Base-by-base conservation (phyloP, 495 filamentous ascomycete genomes). In the Lophium mytilinum region DNA sequence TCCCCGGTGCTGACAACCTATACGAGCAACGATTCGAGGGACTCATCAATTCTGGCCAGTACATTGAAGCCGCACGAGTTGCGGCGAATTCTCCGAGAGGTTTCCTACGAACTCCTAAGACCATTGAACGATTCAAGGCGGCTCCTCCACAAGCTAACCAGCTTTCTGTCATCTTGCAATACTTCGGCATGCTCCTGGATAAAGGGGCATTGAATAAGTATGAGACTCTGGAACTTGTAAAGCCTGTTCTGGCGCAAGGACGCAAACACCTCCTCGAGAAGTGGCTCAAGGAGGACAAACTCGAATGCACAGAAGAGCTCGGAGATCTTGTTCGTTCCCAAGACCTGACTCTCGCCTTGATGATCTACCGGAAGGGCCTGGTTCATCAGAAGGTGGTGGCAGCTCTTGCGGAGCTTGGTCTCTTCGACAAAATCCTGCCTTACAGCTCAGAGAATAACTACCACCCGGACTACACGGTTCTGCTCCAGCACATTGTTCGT, bases 261-360 rank as follows among this genome's bases (percentile, higher is more conserved):
- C 83, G 93, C 47, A 97, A 97, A 76, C 89, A 96, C 68, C 75
- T 99, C 45, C 77, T 99, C 19, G 92, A 97, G 72, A 99, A 99
- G 70, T 99, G 93, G 93, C 78, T 96, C 71, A 83, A 83, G 60
- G 93, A 97, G 73, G 86, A 89, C 67, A 99, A 99, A 75, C 78
- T 99, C 15, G 87, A 93, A 69, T 88, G 85, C 72, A 96, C 93
- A 0, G 93, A 99, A 71, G 87, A 96, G 66, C 81, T 99, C 17
- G 93, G 93, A 69, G 93, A 99, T 71, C 84, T 95, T 63, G 86
- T 96, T 48, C 88, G 91, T 18, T 77, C 84, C 17, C 91, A 97
- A 68, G 93, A 99, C 66, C 76, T 91, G 63, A 81, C 82, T 64
- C 75, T 99, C 60, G 94, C 93, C 9, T 73, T 96, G 19, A 78